Evolutionary conservation across 495 filamentous ascomycete genomes (phyloP), one percentile per base, ranked within the genome.

Genomic region (Collariella sp.): DNA sequence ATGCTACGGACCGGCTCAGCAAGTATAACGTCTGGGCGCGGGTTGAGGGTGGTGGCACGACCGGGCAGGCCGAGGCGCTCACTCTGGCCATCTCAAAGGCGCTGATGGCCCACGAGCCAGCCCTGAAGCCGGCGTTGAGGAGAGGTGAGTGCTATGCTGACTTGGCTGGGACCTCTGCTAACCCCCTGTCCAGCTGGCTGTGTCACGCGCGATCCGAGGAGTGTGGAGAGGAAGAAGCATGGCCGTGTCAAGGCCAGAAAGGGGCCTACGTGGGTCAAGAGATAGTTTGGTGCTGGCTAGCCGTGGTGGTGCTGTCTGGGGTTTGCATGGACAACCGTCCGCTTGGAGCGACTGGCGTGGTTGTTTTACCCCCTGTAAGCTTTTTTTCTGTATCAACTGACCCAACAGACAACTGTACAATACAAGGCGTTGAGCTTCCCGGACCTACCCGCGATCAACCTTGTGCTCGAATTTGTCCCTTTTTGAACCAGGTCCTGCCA

Each of bases 211-310:
- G 91, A 99, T 79, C 80, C 86, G 38, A 87, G 91, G 69, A 82
- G 76, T 49, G 94, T 97, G 55, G 93, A 99, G 74, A 89, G 93
- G 63, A 99, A 99, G 85, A 99, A 99, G 82, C 81, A 89, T 22
- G 93, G 93, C 60, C 85, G 87, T 59, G 68, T 95, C 69, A 97
- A 97, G 77, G 91, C 93, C 39, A 85, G 93, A 72, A 99, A 99
- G 80, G 93, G 88, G 84, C 94, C 91, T 51, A 78, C 94, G 58
- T 99, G 93, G 93, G 91, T 97, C 75, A 96, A 96, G 82, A 77
- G 83, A 73, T 86, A 83, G 62, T 56, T 53, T 26, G 29, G 41
- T 20, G 42, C 23, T 22, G 19, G 48, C 35, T 26, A 36, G 46
- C 50, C 56, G 52, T 50, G 56, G 52, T 55, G 46, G 31, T 15